A percentile compares a stretch with the other conserved stretches of the same genome.
phyloP scores from a whole-genome alignment of 345 rosid genomes.

The Pugionium cornutum region DNA sequence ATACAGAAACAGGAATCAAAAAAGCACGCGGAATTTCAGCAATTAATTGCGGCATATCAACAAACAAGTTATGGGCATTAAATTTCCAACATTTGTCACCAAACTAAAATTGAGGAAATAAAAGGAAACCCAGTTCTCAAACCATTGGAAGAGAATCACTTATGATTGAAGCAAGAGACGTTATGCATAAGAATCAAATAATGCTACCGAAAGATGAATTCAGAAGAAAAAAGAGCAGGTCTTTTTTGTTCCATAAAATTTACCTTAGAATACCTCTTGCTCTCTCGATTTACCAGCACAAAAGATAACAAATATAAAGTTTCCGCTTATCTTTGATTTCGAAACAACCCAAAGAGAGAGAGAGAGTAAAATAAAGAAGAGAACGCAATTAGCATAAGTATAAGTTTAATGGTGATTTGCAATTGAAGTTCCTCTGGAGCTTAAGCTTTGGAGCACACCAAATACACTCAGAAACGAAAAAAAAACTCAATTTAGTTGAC shows the following conservation, averaged over 20 bases:
- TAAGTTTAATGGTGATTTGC: constrained; percentile 43
- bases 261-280: constrained; percentile 39
- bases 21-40: constrained; percentile 30
- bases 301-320: constrained; percentile 49
- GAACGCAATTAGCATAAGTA: constrained; percentile 53
- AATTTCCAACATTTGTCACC: constrained; percentile 22
- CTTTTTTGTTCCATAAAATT: constrained; percentile 24
- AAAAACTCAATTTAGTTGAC: background rate
- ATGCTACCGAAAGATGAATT: constrained; percentile 2
- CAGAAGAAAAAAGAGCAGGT: constrained; percentile 39
- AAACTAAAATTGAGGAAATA: constrained; percentile 21
- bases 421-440: constrained; percentile 22
- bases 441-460: constrained; percentile 24
- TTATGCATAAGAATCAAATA: constrained; percentile 34
- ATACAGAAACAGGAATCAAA: constrained; percentile 7
- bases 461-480: constrained; percentile 3
- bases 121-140: constrained; percentile 26
- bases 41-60: constrained; percentile 37
- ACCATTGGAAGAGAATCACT: constrained; percentile 62
- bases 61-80: constrained; percentile 35
- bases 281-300: constrained; percentile 45
- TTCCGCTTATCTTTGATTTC: constrained; percentile 36
- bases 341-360: constrained; percentile 42
- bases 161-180: constrained; percentile 65
- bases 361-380: constrained; percentile 25